A percentile compares a stretch with the other conserved stretches of the same genome.
Conservation (phyloP, 805 yeast species). For the Jamesozyma gamospora region DNA sequence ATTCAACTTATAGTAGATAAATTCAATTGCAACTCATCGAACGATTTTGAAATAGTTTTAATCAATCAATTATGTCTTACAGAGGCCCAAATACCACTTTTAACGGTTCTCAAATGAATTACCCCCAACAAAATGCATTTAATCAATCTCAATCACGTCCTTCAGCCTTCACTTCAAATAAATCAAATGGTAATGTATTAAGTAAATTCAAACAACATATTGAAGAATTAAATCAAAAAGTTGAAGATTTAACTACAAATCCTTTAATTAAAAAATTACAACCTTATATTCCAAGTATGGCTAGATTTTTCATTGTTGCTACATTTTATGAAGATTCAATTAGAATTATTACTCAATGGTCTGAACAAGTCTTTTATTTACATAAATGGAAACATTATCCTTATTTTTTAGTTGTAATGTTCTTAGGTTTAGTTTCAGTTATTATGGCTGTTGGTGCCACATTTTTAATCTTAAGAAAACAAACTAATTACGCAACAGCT, state of each 20-base stretch:
- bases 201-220: too few species aligned
- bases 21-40: too few species aligned
- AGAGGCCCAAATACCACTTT: too few species aligned
- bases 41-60: too few species aligned
- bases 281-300: constrained; percentile 79
- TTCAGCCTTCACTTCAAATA: too few species aligned
- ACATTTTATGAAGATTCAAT: constrained; percentile 86
- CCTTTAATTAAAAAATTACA: constrained; percentile 39
- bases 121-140: too few species aligned
- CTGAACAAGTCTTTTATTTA: constrained; percentile 78
- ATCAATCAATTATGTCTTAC: too few species aligned
- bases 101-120: too few species aligned
- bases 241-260: constrained; percentile 39
- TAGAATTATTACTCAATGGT: constrained; percentile 81
- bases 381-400: constrained; percentile 75
- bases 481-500: constrained; percentile 60
- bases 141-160: too few species aligned
- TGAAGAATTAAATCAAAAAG: not conserved
- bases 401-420: constrained; percentile 59
- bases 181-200: too few species aligned
- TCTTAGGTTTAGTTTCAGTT: constrained; percentile 52
- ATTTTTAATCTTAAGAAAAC: constrained; percentile 59
- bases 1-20: too few species aligned
- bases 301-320: constrained; percentile 83
- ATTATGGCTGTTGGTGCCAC: constrained; percentile 70